Percentiles rank a stretch among this genome's conserved stretches.
These are phyloP conservation scores for Camellia lanceoleosa DNA, from an alignment of 148 eudicot genomes.

Conservation along the genomic window DNA sequence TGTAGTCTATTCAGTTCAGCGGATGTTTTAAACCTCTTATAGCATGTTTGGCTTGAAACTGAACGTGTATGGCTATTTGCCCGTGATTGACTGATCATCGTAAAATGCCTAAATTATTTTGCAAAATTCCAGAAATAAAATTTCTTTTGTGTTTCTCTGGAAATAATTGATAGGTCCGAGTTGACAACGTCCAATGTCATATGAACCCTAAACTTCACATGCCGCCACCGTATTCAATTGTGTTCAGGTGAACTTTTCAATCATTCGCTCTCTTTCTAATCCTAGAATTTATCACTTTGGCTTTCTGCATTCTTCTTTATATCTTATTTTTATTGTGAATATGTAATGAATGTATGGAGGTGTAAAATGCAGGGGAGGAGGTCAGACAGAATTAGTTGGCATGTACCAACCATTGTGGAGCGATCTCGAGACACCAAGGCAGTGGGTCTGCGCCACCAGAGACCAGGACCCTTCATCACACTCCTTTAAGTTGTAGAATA, in stretches of 20 bases:
- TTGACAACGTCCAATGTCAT: constrained; percentile 50
- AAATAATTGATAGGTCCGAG: constrained; percentile 49
- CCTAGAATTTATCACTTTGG: no score
- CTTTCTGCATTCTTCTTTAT: neutral
- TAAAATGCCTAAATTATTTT: neutral
- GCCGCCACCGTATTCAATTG: constrained; percentile 88
- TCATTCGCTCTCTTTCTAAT: neutral
- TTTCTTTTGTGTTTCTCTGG: neutral
- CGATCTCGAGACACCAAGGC: constrained; percentile 70
- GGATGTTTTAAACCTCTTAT: no score
- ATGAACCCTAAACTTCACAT: constrained; percentile 49
- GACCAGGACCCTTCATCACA: constrained; percentile 9
- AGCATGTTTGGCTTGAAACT: neutral
- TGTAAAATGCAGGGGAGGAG: constrained; percentile 49
- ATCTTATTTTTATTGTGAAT: neutral
- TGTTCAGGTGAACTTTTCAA: constrained; percentile 51
- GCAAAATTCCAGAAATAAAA: neutral
- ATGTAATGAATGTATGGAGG: neutral
- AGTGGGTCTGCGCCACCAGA: constrained; percentile 83
- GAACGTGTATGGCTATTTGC: neutral
- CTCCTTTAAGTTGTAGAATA: neutral
- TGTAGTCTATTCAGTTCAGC: no score
- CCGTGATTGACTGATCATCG: no score
- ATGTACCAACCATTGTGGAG: constrained; percentile 75
- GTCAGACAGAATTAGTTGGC: constrained; percentile 98